Percentiles rank a stretch among this genome's conserved stretches.
Conservation (phyloP, 2,329 filamentous ascomycete genomes). For the Curvularia verruculosa region DNA sequence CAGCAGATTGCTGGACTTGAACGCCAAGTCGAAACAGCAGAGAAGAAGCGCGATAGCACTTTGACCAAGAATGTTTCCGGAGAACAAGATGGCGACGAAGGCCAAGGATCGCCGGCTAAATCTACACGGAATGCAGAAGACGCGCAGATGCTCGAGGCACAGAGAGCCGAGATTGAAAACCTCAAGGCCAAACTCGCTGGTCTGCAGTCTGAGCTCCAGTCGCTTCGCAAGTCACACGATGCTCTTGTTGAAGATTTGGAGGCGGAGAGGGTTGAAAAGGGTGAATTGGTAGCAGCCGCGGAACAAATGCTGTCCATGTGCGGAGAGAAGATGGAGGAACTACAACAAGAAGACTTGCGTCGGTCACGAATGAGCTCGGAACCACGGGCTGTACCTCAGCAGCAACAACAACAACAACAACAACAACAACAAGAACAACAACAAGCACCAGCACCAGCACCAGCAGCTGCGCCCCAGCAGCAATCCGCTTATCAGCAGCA, state of each 20-base stretch:
- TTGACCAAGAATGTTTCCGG: constrained; percentile 61
- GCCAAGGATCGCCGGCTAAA: constrained; percentile 9
- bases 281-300: constrained; percentile 78
- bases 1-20: constrained; percentile 69
- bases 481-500: constrained; percentile 23
- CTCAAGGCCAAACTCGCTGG: constrained; percentile 77
- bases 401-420: constrained; percentile 17
- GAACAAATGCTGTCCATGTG: constrained; percentile 82
- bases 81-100: constrained; percentile 20
- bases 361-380: constrained; percentile 55
- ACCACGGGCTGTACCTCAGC: constrained; percentile 21
- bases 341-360: constrained; percentile 53
- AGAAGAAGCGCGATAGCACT: constrained; percentile 68
- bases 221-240: constrained; percentile 72
- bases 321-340: constrained; percentile 50
- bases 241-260: constrained; percentile 70
- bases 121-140: constrained; percentile 46
- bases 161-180: constrained; percentile 70
- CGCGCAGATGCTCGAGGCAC: constrained; percentile 62
- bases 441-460: too few relatives aligned
- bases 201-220: constrained; percentile 72
- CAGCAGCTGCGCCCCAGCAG: neutral
- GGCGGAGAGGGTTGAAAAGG: constrained; percentile 79
- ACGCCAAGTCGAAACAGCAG: constrained; percentile 77
- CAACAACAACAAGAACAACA: neutral